These are phyloP conservation scores for Colletotrichum sp. DNA, from an alignment of 2,329 filamentous ascomycete species.

Conservation along the genomic window DNA sequence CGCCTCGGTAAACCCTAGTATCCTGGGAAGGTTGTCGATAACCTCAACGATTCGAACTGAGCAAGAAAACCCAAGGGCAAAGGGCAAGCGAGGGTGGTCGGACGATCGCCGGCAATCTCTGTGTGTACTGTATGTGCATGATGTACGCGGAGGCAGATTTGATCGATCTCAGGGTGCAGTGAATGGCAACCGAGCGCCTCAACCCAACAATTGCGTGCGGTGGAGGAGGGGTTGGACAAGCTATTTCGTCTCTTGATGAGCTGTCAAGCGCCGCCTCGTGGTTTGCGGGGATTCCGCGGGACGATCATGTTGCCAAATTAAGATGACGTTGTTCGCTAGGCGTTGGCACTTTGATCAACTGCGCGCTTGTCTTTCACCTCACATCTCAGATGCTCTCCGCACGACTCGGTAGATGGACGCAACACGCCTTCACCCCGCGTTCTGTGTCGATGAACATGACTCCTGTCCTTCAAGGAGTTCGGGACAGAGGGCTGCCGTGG, in stretches of 20 bases:
- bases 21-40: conserved; percentile 18
- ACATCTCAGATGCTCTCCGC: not conserved
- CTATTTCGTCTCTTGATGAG: conserved; percentile 9
- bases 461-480: not conserved
- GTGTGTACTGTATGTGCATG: not conserved
- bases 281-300: conserved; percentile 19
- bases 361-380: not conserved
- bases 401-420: not conserved
- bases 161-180: conserved; percentile 2
- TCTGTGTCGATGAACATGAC: not conserved
- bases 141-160: not conserved
- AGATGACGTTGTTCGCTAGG: conserved; percentile 1
- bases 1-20: conserved; percentile 19
- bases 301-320: conserved; percentile 4
- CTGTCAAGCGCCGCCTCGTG: conserved; percentile 12
- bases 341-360: not conserved
- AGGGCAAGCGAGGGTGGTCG: conserved; percentile 7
- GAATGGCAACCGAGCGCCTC: not conserved
- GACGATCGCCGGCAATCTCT: conserved; percentile 15
- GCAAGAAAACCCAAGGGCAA: not conserved
- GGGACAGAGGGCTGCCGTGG: not conserved
- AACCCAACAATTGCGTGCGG: not conserved
- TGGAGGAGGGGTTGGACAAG: not conserved
- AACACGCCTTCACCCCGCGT: not conserved
- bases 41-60: conserved; percentile 7